Percentiles rank a stretch among this genome's conserved stretches.
Evolutionary conservation across 2,329 filamentous ascomycete genomes (phyloP).

Genomic region (Penicillium sumatraense): DNA sequence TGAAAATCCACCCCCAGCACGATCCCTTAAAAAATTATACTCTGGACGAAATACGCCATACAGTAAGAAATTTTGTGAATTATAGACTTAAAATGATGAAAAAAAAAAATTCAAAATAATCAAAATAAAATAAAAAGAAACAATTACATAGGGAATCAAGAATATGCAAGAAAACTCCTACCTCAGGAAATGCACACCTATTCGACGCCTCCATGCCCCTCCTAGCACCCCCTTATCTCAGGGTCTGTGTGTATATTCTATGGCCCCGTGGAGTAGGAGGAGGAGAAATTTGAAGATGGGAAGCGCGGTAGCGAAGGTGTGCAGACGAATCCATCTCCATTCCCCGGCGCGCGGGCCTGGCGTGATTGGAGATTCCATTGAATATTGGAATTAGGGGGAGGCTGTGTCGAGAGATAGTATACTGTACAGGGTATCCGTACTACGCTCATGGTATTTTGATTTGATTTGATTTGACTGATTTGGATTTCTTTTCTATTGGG

Average conservation of each 20-base stretch:
- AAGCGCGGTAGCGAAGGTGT: slow-evolving; percentile 8
- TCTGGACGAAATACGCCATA: background rate
- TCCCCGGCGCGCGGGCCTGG: slow-evolving; percentile 12
- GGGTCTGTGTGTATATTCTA: slow-evolving; percentile 21
- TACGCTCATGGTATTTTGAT: no score
- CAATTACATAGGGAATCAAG: no score
- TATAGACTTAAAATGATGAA: no score
- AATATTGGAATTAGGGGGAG: slow-evolving; percentile 28
- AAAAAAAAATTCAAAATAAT: slow-evolving; percentile 3
- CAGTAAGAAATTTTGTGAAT: no score
- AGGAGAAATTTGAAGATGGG: background rate
- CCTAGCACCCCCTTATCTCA: slow-evolving; percentile 15
- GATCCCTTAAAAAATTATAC: background rate
- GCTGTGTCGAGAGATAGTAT: slow-evolving; percentile 22
- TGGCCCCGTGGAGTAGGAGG: background rate
- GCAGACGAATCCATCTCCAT: slow-evolving; percentile 18
- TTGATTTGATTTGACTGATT: no score
- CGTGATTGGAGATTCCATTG: slow-evolving; percentile 10
- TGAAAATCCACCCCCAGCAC: slow-evolving; percentile 23
- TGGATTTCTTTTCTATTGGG: background rate
- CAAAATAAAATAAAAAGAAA: background rate
- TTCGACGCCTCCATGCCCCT: background rate
- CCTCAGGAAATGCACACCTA: slow-evolving; percentile 8
- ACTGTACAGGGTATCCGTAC: background rate
- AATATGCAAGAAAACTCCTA: no score